A percentile compares a stretch with the other conserved stretches of the same genome.
Conservation (phyloP, 305 asterid genomes). For the Fraxinus albicans region DNA sequence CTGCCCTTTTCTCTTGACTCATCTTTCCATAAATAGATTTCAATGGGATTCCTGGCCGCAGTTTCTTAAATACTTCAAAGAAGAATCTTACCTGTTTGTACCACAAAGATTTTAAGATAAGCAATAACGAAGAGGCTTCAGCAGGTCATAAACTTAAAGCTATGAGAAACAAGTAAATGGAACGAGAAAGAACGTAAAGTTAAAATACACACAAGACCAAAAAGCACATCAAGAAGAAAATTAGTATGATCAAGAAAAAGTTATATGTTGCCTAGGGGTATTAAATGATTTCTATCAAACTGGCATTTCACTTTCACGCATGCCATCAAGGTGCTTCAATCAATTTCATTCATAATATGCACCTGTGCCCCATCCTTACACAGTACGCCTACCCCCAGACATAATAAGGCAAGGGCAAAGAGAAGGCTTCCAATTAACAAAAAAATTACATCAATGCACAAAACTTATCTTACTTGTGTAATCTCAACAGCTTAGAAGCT, state of each 20-base stretch:
- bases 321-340: background rate
- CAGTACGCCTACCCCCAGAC: background rate
- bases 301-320: background rate
- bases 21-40: constrained; percentile 89
- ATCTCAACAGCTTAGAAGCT: background rate
- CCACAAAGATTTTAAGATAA: constrained; percentile 24
- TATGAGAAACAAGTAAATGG: background rate
- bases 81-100: constrained; percentile 71
- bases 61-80: constrained; percentile 82
- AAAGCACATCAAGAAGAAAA: background rate
- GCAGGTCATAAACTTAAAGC: background rate
- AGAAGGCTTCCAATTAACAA: background rate
- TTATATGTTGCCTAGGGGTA: background rate
- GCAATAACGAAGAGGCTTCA: background rate
- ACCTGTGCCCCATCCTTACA: background rate
- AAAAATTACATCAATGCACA: constrained; percentile 1
- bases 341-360: background rate
- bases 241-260: background rate
- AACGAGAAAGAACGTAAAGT: background rate
- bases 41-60: constrained; percentile 92
- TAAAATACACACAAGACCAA: background rate
- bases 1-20: constrained; percentile 82
- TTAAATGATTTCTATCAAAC: background rate
- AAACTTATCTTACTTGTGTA: background rate
- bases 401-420: background rate